Evolutionary conservation across 805 yeast genomes (phyloP).

Genomic region (Ogataea pini): DNA sequence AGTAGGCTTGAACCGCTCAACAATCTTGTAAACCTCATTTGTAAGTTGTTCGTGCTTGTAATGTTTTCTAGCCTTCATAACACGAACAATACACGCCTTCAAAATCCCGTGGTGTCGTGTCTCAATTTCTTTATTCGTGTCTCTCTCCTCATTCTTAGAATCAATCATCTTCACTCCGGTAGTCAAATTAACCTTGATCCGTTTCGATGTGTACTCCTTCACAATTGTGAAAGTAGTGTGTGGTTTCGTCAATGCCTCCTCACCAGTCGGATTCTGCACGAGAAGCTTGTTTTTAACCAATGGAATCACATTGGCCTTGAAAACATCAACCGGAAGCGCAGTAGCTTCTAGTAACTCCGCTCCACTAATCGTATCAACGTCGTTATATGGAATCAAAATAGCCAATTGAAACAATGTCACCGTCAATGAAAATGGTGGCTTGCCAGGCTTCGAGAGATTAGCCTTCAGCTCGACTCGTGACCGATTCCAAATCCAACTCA

Average conservation of each 20-base stretch:
- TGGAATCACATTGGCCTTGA: constrained; percentile 78
- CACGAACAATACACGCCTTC: constrained; percentile 92
- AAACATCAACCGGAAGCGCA: constrained; percentile 60
- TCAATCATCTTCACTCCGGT: constrained; percentile 46
- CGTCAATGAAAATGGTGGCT: constrained; percentile 76
- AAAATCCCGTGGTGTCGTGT: constrained; percentile 69
- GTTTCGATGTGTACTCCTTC: constrained; percentile 80
- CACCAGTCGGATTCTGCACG: constrained; percentile 62
- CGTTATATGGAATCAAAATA: constrained; percentile 81
- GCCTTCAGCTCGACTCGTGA: constrained; percentile 92
- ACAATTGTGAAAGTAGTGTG: constrained; percentile 69
- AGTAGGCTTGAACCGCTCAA: constrained; percentile 81
- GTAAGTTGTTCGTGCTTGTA: constrained; percentile 78
- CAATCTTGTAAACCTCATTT: constrained; percentile 85
- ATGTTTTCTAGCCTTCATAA: constrained; percentile 90
- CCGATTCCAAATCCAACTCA: constrained; percentile 95
- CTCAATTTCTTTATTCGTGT: constrained; percentile 70
- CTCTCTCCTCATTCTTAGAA: constrained; percentile 70
- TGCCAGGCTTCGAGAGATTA: constrained; percentile 75
- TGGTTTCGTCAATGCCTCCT: constrained; percentile 50
- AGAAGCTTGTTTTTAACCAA: constrained; percentile 77
- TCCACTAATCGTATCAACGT: constrained; percentile 57
- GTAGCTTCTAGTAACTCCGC: constrained; percentile 66
- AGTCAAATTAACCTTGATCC: constrained; percentile 74
- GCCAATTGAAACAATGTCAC: constrained; percentile 87